phyloP scores from a whole-genome alignment of 305 asterid genomes.

The Solanum hybrid region DNA sequence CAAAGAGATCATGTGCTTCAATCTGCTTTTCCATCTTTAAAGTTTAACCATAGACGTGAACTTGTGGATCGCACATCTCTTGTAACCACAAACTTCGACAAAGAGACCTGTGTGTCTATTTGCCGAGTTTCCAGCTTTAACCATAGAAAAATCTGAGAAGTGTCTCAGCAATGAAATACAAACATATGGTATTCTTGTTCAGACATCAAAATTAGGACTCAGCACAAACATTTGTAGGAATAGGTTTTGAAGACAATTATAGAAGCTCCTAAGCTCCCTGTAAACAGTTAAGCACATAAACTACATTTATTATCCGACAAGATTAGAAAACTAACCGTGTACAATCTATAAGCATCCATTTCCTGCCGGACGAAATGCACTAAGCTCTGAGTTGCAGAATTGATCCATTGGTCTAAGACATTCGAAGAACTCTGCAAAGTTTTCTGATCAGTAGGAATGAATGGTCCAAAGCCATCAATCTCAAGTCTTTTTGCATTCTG shows the following conservation, averaged over 20 bases:
- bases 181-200: not conserved
- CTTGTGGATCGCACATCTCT: not conserved
- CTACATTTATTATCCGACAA: not conserved
- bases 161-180: not conserved
- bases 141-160: not conserved
- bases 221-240: not conserved
- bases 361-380: slow-evolving; percentile 92
- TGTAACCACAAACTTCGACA: not conserved
- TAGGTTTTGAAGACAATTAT: not conserved
- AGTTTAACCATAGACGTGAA: not conserved
- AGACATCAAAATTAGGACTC: not conserved
- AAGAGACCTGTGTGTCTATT: not conserved
- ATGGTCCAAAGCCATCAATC: slow-evolving; percentile 70
- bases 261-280: not conserved
- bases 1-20: not conserved
- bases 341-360: slow-evolving; percentile 90
- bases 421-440: slow-evolving; percentile 73
- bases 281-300: not conserved
- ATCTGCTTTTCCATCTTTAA: not conserved
- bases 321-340: slow-evolving; percentile 39
- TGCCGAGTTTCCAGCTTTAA: not conserved
- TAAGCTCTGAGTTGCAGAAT: slow-evolving; percentile 87
- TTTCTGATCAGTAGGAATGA: slow-evolving; percentile 59
- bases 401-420: slow-evolving; percentile 94
- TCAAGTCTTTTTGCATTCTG: slow-evolving; percentile 94